Percentiles rank a stretch among this genome's conserved stretches.
Evolutionary conservation across 306 rosid genomes (phyloP).

Genomic region (Ammopiptanthus mongolicus): DNA sequence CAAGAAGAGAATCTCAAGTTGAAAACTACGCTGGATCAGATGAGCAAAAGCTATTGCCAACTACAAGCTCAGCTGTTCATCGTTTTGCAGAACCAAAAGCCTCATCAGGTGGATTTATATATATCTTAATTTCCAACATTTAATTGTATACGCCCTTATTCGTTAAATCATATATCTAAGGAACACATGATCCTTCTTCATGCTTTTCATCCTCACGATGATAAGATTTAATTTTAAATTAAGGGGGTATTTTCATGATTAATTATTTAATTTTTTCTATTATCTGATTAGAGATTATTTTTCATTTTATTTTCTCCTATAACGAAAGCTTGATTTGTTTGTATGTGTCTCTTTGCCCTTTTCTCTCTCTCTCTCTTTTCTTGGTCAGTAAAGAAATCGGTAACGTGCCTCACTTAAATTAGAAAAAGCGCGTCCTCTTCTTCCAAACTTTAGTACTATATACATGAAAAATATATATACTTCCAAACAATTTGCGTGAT

Average conservation of each 20-base stretch:
- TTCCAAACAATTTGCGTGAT: background rate
- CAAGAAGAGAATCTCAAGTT: constrained; percentile 38
- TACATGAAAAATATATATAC: background rate
- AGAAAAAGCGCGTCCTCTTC: constrained; percentile 21
- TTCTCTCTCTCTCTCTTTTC: background rate
- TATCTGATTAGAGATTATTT: background rate
- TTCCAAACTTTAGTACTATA: background rate
- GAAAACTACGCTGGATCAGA: constrained; percentile 35
- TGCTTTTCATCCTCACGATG: background rate
- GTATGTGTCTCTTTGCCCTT: background rate
- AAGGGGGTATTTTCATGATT: background rate
- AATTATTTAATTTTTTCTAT: background rate
- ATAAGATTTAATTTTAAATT: background rate
- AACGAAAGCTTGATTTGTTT: constrained; percentile 17
- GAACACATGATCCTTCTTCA: background rate
- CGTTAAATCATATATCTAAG: background rate
- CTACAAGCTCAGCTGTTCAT: constrained; percentile 38
- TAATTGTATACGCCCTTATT: background rate
- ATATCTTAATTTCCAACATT: background rate
- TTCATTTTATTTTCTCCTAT: background rate
- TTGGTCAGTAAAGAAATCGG: constrained; percentile 21
- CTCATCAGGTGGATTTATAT: constrained; percentile 20
- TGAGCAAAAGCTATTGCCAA: constrained; percentile 37
- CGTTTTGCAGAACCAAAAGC: constrained; percentile 32
- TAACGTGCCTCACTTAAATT: constrained; percentile 35